These are phyloP conservation scores for Alternaria panax DNA, from an alignment of 2,329 filamentous ascomycete species.

Conservation along the genomic window DNA sequence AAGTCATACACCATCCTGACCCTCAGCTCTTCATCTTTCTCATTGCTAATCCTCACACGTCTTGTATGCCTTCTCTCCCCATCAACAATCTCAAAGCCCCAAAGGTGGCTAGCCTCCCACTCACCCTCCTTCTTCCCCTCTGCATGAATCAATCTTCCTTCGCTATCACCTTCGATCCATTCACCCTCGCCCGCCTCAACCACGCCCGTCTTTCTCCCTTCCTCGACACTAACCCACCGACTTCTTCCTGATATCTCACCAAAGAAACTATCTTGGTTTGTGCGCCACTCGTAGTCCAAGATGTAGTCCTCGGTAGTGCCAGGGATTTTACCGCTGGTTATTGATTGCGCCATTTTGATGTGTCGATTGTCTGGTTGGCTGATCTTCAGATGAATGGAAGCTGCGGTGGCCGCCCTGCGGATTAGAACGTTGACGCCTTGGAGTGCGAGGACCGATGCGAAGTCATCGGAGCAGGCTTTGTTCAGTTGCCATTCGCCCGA, in stretches of 20 bases:
- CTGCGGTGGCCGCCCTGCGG: conserved; percentile 18
- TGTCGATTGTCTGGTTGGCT: conserved; percentile 17
- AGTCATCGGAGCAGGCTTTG: conserved; percentile 23
- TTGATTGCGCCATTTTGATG: conserved; percentile 20
- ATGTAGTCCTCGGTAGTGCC: conserved; percentile 22
- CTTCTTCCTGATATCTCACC: conserved; percentile 19
- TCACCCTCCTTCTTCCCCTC: conserved; percentile 18
- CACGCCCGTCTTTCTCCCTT: conserved; percentile 12
- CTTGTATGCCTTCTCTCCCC: conserved; percentile 19
- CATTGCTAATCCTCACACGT: conserved; percentile 15
- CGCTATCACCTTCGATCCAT: conserved; percentile 21
- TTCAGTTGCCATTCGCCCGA: conserved; percentile 20
- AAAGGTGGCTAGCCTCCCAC: conserved; percentile 24
- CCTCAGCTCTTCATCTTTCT: conserved; percentile 16
- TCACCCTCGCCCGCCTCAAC: conserved; percentile 3
- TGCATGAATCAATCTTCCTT: conserved; percentile 15
- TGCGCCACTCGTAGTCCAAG: conserved; percentile 22
- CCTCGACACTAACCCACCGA: conserved; percentile 19
- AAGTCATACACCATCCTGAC: conserved; percentile 22
- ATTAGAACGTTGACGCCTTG: conserved; percentile 22
- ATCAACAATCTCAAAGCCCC: conserved; percentile 21
- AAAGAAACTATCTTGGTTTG: conserved; percentile 23
- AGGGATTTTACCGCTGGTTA: conserved; percentile 20
- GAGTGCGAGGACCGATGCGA: conserved; percentile 18
- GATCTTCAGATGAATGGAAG: conserved; percentile 24